Evolutionary conservation across 2,329 filamentous ascomycete genomes (phyloP), one percentile per base, ranked within the genome.

Genomic region (Rhinocladiella similis): DNA sequence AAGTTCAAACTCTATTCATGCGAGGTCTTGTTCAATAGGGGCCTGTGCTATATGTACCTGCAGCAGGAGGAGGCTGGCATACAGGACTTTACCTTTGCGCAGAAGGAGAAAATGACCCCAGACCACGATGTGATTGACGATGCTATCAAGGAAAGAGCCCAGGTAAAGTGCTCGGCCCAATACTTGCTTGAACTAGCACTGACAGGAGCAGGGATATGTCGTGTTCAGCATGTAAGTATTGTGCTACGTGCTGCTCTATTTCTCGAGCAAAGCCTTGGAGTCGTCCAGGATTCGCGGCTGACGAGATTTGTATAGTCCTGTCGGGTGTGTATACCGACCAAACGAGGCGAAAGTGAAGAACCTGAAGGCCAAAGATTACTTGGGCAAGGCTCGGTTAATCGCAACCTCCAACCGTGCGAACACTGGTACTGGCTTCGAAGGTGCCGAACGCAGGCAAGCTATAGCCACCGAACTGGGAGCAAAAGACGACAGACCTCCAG

Each of bases 331-430:
- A 14, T 99, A 97, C 74, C 83, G 94, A 56, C 94, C 94, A 19
- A 97, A 97, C 70, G 92, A 96, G 68, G 92, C 94, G 62, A 99
- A 99, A 75, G 94, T 99, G 64, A 95, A 95, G 75, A 99, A 99
- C 69, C 79, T 99, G 67, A 96, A 97, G 79, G 90, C 91, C 19
- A 97, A 97, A 72, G 92, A 99, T 70, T 99, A 99, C 68, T 85
- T 99, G 3, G 94, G 94, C 59, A 97, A 97, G 74, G 91, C 94
- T n/a, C 85, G 91, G 58, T 80, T 99, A 33, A 90, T 99, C 7
- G 94, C 94, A 20, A 89, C 92, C 22, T 90, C 90, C 1, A 91
- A 96, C 67, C 83, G 87, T 53, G 77, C 83, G 62, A 93, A 92
- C 72, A 88, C 86, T 22, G 94, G 90, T 67, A 93, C 88, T 43